Evolutionary conservation across 768 basidiomycete genomes (phyloP).

Genomic region (Wakefieldia striispora): DNA sequence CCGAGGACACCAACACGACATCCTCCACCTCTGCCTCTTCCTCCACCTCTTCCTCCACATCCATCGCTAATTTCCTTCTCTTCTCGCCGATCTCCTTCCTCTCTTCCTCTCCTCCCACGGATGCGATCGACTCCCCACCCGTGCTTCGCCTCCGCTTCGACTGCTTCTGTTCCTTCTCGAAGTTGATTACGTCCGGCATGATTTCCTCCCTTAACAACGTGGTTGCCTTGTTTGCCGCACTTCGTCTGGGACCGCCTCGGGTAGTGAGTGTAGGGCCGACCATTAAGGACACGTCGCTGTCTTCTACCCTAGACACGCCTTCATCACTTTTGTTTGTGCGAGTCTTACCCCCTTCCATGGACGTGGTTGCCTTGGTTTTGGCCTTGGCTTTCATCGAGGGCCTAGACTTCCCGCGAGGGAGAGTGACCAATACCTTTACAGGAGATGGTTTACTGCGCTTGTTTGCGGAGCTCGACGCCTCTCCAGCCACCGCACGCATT

Average conservation of each 20-base stretch:
- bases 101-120: conserved; percentile 11
- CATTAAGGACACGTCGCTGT: conserved; percentile 7
- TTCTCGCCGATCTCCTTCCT: conserved; percentile 18
- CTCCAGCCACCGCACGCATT: too few species aligned
- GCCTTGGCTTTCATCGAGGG: neutral
- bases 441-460: conserved; percentile 6
- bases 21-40: conserved; percentile 25
- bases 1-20: conserved; percentile 10
- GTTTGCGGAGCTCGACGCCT: too few species aligned
- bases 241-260: conserved; percentile 38
- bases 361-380: conserved; percentile 1
- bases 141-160: conserved; percentile 31
- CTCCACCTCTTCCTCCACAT: conserved; percentile 19
- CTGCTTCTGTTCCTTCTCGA: conserved; percentile 61
- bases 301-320: neutral
- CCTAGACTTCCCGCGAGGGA: neutral
- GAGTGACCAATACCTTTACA: conserved; percentile 6
- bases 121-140: conserved; percentile 29
- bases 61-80: conserved; percentile 17
- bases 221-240: conserved; percentile 53
- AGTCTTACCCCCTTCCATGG: neutral
- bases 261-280: conserved; percentile 10
- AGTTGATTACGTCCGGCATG: conserved; percentile 77
- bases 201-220: conserved; percentile 47
- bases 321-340: neutral